Conservation (phyloP, 768 basidiomycete genomes). For the Cytidiella melzeri region DNA sequence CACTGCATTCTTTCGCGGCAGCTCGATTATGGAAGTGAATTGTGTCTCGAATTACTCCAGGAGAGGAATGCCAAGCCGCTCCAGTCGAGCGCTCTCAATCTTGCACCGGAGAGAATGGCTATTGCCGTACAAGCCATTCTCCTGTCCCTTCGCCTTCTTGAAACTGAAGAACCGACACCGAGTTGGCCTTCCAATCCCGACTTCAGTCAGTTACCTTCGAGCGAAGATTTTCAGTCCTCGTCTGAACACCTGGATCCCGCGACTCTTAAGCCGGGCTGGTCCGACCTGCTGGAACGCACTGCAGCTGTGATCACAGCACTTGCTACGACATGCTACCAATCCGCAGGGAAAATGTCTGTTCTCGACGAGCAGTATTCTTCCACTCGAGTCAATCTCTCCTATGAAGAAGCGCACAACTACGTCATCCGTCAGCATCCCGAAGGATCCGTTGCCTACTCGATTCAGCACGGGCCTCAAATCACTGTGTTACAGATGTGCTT, state of each 20-base stretch:
- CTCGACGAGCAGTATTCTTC: slow-evolving; percentile 82
- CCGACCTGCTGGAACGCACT: slow-evolving; percentile 65
- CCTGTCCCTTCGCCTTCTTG: slow-evolving; percentile 62
- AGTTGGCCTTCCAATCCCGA: slow-evolving; percentile 75
- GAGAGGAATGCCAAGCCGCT: slow-evolving; percentile 45
- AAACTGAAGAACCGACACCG: slow-evolving; percentile 64
- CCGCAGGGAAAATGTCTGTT: slow-evolving; percentile 70
- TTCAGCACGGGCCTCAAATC: slow-evolving; percentile 53
- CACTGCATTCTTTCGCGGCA: slow-evolving; percentile 83
- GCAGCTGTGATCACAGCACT: slow-evolving; percentile 52
- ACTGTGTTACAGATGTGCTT: slow-evolving; percentile 70
- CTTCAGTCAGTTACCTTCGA: slow-evolving; percentile 48
- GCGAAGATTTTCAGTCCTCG: slow-evolving; percentile 66
- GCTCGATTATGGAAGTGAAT: slow-evolving; percentile 78
- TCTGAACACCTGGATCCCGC: slow-evolving; percentile 56
- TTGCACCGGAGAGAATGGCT: slow-evolving; percentile 67
- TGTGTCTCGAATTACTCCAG: slow-evolving; percentile 77
- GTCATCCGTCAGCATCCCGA: slow-evolving; percentile 65
- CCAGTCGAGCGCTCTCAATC: slow-evolving; percentile 35
- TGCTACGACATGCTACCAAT: slow-evolving; percentile 51
- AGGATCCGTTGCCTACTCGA: slow-evolving; percentile 61
- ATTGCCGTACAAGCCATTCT: slow-evolving; percentile 76
- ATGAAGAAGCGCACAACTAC: slow-evolving; percentile 67
- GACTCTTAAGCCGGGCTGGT: slow-evolving; percentile 58
- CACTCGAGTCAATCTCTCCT: slow-evolving; percentile 48